Base-by-base conservation (phyloP, 2,329 filamentous ascomycete species). In the Trichoderma citrinoviride region DNA sequence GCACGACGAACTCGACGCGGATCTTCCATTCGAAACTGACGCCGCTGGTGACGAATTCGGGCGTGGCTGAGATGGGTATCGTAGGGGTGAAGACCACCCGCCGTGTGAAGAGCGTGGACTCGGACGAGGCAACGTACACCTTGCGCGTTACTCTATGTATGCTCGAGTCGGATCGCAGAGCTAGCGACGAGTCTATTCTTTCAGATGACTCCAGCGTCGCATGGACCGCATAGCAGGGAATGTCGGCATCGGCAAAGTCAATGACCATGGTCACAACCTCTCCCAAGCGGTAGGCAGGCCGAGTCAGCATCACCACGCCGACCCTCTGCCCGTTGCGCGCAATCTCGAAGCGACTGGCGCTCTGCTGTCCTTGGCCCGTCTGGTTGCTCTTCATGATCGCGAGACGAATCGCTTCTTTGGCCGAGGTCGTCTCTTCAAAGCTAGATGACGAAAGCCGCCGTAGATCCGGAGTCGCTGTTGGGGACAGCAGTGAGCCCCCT, bases 331-430 rank as follows among this genome's bases (percentile, higher is more conserved):
- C 93, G 72, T 93, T 93, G 15, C 94, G 90, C 14, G 94, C 90
- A 74, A 99, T 98, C 74, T 97, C 93, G 75, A 98, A 99, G 44
- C 93, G 88, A 72, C 97, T 97, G n/a, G 90, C 86, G 73, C 91
- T 93, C 71, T 92, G 89, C 41, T 89, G 87, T n/a, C 86, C 85
- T 50, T 86, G 83, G 2, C 82, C 81, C 0, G 87, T 83, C 69
- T 89, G 79, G 70, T 92, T 92, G 73, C 92, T 93, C 68, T 92
- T 88, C 61, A 97, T 82, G 66, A 98, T 97, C 14, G 95, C 91
- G 67, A 96, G 83, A 73, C 97, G 92, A 71, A 99, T 97, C 21
- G 91, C 88, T 71, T 97, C 93, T 73, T 92, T 94, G 67, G 85
- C 90, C 2, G 86, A 87, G 3, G 84, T 77, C 1, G 83, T 79